Base-by-base conservation (phyloP, 2,329 filamentous ascomycete species). In the Aspergillus sp. region DNA sequence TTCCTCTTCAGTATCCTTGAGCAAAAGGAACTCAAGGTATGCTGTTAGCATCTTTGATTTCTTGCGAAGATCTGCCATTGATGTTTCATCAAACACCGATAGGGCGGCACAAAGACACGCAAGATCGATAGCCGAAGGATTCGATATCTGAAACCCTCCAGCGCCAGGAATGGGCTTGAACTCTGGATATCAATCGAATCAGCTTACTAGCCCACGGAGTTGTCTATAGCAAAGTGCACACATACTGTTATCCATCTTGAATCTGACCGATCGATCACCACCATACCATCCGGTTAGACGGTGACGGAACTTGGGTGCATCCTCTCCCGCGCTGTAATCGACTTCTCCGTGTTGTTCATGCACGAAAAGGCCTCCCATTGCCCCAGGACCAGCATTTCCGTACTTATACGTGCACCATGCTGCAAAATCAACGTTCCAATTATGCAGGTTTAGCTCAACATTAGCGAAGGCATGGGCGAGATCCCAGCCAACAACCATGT, bases 341-440 rank as follows among this genome's bases (percentile, higher is more conserved):
- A 76, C 72, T 23, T 65, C 73, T 36, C 89, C 87, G 71, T 95
- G 89, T 49, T 79, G 81, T 70, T 91, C 85, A 73, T 96, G 91
- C 7, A 96, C 89, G 65, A 91, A 96, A 1, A 89, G 81, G 1
- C 90, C 91, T 0, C 84, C 91, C 62, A 95, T 95, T 7, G 87
- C 83, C 1, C 92, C 92, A 0, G 92, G 91, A 0, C 92, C 92
- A 19, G 88, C 86, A 72, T 96, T 96, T 74, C 95, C 85, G 78
- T 96, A 96, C 79, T 97, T 96, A 83, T 96, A 97, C 7, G 90
- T 93, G 78, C 92, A 96, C 92, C 92, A 96, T 59, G 84, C 90
- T 8, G 92, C 92, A 68, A 96, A 96, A 74, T 96, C 92, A 41
- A 95, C 91, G 66, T 90, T 84, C 92, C 92, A 96, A 69, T 93